Conservation (phyloP, 2,329 filamentous ascomycete genomes). For the Epichloe scottii region DNA sequence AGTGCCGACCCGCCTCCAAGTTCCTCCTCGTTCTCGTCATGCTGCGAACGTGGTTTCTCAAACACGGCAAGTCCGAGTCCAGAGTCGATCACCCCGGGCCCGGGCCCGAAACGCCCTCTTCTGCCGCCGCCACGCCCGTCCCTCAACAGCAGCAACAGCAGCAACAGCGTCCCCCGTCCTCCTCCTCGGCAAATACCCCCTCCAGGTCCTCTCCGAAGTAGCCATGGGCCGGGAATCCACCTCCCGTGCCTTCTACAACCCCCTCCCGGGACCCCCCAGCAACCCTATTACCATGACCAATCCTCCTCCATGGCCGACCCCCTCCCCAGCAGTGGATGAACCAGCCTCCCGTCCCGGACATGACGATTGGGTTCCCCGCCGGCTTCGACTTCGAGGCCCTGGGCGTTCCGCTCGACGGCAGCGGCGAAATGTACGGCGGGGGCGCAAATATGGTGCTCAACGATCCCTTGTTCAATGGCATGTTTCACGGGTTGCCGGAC, state of each 20-base stretch:
- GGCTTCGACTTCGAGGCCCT: constrained; percentile 20
- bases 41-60: constrained; percentile 56
- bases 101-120: no score
- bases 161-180: constrained; percentile 1
- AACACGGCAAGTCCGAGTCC: constrained; percentile 26
- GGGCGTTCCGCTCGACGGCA: constrained; percentile 14
- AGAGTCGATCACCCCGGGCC: neutral
- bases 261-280: constrained; percentile 12
- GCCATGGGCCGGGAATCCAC: constrained; percentile 31
- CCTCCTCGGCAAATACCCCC: constrained; percentile 32
- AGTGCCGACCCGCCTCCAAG: constrained; percentile 53
- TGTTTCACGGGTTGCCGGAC: constrained; percentile 23
- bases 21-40: constrained; percentile 60
- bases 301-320: neutral
- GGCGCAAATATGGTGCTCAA: constrained; percentile 24
- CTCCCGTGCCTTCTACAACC: constrained; percentile 10
- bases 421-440: constrained; percentile 18
- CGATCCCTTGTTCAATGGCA: constrained; percentile 28
- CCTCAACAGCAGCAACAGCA: constrained; percentile 6
- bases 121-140: constrained; percentile 1
- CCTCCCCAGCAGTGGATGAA: constrained; percentile 7
- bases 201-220: constrained; percentile 45
- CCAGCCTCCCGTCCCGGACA: constrained; percentile 4
- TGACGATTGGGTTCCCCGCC: constrained; percentile 13
- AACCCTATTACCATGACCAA: constrained; percentile 4